Evolutionary conservation across 306 rosid genomes (phyloP), one percentile per base, ranked within the genome.

Genomic region (Trifolium dubium): DNA sequence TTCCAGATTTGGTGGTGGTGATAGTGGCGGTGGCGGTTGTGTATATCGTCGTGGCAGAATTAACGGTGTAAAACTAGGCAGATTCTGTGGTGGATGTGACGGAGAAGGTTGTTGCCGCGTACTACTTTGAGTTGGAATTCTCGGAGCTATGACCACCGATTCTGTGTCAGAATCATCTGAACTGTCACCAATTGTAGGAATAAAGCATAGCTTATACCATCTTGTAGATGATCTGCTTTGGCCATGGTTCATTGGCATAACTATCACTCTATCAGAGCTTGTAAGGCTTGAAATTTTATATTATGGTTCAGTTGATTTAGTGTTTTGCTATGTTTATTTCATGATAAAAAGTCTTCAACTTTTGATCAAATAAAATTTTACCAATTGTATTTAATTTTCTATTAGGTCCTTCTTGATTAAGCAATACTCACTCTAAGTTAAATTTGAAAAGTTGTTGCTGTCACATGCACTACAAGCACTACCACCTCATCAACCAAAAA

Each of bases 141-240:
- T 23, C 6, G 69, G 54, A 34, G 74, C 1, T 35, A 59, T 7
- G 50, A 79, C 35, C 0, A 74, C 62, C 61, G 72, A 67, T 50
- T 80, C 76, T 13, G 64, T 40, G 44, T 74, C 83, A 8, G 83
- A 80, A 61, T 74, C 83, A 61, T 80, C 80, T 60, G 80, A 80
- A 68, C 72, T 68, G 15, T 74, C 75, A 46, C 13, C 4, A 74
- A 34, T 61, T 39, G 31, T 31, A 13, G 51, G 72, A 62, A 50
- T 28, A 61, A 68, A 60, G 40, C 83, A 80, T 39, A 67, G 53
- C 8, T 51, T 53, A 43, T 80, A 80, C 80, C 83, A 80, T 61
- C 71, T 73, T 11, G 19, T 50, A 61, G 80, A 67, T 67, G 47
- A 51, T 40, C 29, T 39, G 43, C 61, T 29, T 40, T 62, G 72